phyloP scores from a whole-genome alignment of 495 filamentous ascomycete species.

The Penicillium argentinense region DNA sequence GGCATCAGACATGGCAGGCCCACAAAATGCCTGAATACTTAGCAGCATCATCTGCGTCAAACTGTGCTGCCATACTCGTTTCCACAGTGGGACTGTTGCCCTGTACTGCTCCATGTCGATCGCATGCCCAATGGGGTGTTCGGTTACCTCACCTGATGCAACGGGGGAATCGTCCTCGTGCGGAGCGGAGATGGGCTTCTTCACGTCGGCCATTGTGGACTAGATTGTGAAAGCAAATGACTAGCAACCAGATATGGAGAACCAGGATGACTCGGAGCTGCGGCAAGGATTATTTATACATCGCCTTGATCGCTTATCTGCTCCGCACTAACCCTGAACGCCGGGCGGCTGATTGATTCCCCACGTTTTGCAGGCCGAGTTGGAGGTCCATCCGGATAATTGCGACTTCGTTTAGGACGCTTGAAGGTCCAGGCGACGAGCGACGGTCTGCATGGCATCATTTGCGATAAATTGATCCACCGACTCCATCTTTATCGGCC shows the following conservation, averaged over 20 bases:
- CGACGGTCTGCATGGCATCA: too few species aligned
- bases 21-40: constrained; percentile 17
- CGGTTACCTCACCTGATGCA: not conserved
- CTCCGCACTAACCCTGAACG: not conserved
- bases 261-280: too few species aligned
- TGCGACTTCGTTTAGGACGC: too few species aligned
- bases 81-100: constrained; percentile 25
- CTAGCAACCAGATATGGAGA: too few species aligned
- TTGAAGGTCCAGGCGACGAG: too few species aligned
- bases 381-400: too few species aligned
- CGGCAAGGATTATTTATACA: constrained; percentile 6
- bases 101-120: constrained; percentile 18
- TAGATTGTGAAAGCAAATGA: not conserved
- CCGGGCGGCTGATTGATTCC: not conserved
- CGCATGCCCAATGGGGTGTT: not conserved
- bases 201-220: constrained; percentile 15
- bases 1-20: constrained; percentile 24
- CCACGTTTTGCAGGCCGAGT: too few species aligned
- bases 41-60: constrained; percentile 35
- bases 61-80: constrained; percentile 30
- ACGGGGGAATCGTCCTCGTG: constrained; percentile 1
- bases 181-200: constrained; percentile 5
- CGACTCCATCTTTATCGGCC: too few species aligned
- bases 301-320: not conserved
- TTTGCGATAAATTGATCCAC: too few species aligned